Percentiles rank a stretch among this genome's conserved stretches.
These are phyloP conservation scores for Wilhelminamyces savonicus DNA, from an alignment of 805 yeast species.

Conservation along the genomic window DNA sequence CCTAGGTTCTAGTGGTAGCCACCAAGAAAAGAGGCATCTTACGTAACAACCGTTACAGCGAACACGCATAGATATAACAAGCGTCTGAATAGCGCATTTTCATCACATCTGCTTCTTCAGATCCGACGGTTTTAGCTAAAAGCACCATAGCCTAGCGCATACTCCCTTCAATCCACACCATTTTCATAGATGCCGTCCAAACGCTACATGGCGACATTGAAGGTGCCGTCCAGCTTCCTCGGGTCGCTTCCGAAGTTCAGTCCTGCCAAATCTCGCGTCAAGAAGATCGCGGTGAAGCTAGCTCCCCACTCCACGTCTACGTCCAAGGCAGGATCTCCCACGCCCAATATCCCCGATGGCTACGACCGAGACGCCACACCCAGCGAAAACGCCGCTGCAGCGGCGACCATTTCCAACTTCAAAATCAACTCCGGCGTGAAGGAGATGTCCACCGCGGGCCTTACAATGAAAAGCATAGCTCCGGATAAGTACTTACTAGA, in stretches of 20 bases:
- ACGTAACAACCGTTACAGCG: too few relatives aligned
- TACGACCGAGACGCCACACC: conserved; percentile 5
- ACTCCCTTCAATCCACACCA: too few relatives aligned
- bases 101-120: too few relatives aligned
- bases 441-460: conserved; percentile 35
- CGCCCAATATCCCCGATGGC: conserved; percentile 7
- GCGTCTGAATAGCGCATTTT: too few relatives aligned
- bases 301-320: conserved; percentile 5
- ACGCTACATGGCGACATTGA: too few relatives aligned
- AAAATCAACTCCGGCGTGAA: conserved; percentile 34
- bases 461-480: conserved; percentile 27
- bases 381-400: conserved; percentile 3
- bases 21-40: too few relatives aligned
- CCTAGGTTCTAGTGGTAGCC: too few relatives aligned
- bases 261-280: conserved; percentile 25
- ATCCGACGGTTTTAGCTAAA: too few relatives aligned
- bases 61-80: too few relatives aligned
- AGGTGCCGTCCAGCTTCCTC: conserved; percentile 23
- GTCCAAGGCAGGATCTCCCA: conserved; percentile 25
- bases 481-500: conserved; percentile 23
- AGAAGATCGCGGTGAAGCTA: conserved; percentile 27
- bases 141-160: too few relatives aligned
- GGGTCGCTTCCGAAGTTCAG: conserved; percentile 29
- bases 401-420: conserved; percentile 11
- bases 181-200: too few relatives aligned